A percentile compares a stretch with the other conserved stretches of the same genome.
Conservation (phyloP, 768 basidiomycete genomes). For the Phaeotremella fagi region DNA sequence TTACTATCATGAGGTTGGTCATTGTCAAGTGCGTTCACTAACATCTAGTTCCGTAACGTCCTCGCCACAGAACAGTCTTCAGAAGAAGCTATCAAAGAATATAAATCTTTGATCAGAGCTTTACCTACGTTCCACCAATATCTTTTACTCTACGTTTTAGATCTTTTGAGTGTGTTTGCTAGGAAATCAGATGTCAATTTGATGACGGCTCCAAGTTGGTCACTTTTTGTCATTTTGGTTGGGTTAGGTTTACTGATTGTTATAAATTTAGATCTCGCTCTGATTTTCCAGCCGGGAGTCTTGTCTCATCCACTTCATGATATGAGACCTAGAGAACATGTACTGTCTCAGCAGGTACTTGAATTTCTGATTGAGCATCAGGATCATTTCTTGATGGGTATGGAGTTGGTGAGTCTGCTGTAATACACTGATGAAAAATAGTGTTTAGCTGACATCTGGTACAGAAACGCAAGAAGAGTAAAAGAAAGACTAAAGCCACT, state of each 20-base stretch:
- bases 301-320: conserved; percentile 85
- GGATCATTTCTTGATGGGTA: conserved; percentile 82
- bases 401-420: conserved; percentile 39
- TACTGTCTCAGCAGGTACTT: conserved; percentile 79
- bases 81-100: conserved; percentile 68
- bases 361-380: conserved; percentile 96
- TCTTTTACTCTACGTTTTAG: conserved; percentile 93
- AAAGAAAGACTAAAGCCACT: conserved; percentile 11
- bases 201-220: conserved; percentile 90
- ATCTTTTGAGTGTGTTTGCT: conserved; percentile 90
- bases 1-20: background rate
- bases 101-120: conserved; percentile 74
- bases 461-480: conserved; percentile 17
- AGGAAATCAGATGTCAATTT: conserved; percentile 85
- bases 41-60: conserved; percentile 33
- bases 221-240: too few species aligned
- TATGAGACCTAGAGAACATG: conserved; percentile 77
- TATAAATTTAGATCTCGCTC: conserved; percentile 72
- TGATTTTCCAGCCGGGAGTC: conserved; percentile 93
- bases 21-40: background rate
- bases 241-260: background rate
- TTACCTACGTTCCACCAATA: conserved; percentile 90
- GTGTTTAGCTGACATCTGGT: conserved; percentile 1
- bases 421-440: background rate
- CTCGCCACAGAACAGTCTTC: conserved; percentile 43